A percentile compares a stretch with the other conserved stretches of the same genome.
phyloP scores from a whole-genome alignment of 1,139 yeast species.

The Geotrichum cucujoidarum region DNA sequence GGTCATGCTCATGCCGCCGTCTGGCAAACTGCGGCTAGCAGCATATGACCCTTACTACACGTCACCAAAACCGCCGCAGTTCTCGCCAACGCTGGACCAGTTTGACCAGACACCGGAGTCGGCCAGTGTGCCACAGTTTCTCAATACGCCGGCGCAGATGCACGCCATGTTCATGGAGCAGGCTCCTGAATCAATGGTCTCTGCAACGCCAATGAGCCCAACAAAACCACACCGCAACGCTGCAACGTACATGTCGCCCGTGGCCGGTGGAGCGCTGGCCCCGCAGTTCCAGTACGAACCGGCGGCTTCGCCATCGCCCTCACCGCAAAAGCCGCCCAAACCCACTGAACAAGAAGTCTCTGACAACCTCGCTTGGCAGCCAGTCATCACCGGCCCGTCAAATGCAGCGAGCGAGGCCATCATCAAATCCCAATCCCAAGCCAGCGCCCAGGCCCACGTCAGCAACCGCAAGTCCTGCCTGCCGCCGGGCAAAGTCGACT shows the following conservation, averaged over 20 bases:
- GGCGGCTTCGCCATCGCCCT: not conserved
- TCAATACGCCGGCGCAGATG: slow-evolving; percentile 17
- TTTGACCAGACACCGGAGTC: slow-evolving; percentile 27
- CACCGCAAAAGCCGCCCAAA: not conserved
- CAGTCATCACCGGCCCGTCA: slow-evolving; percentile 36
- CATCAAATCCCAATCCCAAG: slow-evolving; percentile 30
- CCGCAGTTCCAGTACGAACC: not conserved
- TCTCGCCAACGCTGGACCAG: slow-evolving; percentile 25
- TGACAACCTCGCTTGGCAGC: slow-evolving; percentile 36
- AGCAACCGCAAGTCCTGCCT: slow-evolving; percentile 50
- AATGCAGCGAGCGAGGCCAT: slow-evolving; percentile 33
- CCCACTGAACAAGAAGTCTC: not conserved
- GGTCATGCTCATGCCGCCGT: slow-evolving; percentile 13
- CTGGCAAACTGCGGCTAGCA: not conserved
- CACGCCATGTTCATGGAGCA: not conserved
- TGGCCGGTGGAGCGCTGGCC: not conserved
- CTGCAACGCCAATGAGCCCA: not conserved
- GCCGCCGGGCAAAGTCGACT: slow-evolving; percentile 88
- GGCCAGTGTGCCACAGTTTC: slow-evolving; percentile 24
- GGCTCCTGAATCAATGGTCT: slow-evolving; percentile 12
- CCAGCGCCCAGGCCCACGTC: not conserved
- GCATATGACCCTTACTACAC: slow-evolving; percentile 21
- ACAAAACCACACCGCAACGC: not conserved
- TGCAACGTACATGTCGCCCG: not conserved
- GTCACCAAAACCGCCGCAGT: slow-evolving; percentile 24